Percentiles rank a stretch among this genome's conserved stretches.
Conservation (phyloP, 2,329 filamentous ascomycete species). For the Sporothrix protearum region DNA sequence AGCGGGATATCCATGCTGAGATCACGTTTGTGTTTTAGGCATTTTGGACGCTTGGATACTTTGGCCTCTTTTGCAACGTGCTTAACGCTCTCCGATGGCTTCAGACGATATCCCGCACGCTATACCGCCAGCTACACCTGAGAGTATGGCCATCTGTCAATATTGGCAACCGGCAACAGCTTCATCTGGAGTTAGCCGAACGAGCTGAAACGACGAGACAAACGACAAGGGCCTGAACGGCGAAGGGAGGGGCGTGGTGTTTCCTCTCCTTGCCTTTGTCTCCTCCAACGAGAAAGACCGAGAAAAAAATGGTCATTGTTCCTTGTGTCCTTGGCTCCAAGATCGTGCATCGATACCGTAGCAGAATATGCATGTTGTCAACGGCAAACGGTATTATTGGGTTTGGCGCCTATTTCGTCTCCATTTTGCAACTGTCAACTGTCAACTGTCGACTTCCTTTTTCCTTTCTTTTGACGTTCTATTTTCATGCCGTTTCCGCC, state of each 20-base stretch:
- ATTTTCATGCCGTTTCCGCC: not conserved
- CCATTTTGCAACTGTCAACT: not conserved
- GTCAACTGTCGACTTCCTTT: not conserved
- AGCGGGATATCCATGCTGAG: constrained; percentile 1
- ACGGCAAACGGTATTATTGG: not conserved
- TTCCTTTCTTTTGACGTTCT: not conserved
- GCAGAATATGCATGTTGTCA: not conserved
- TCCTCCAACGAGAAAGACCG: not conserved
- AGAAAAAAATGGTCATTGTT: not conserved
- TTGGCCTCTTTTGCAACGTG: not conserved
- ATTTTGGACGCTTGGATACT: not conserved
- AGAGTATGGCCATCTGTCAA: not conserved
- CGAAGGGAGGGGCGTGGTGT: not conserved
- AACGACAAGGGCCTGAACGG: no score
- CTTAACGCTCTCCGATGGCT: not conserved
- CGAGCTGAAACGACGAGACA: not conserved
- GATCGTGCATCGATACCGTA: not conserved
- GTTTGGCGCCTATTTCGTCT: not conserved
- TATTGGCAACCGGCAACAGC: not conserved
- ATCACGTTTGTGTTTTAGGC: not conserved
- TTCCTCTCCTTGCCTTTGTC: not conserved
- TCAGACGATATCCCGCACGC: not conserved
- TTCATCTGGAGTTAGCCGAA: not conserved
- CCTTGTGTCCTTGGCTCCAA: not conserved
- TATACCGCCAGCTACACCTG: not conserved